Conservation (phyloP, 2,329 filamentous ascomycete genomes). For the Ceratocystis smalleyi region DNA sequence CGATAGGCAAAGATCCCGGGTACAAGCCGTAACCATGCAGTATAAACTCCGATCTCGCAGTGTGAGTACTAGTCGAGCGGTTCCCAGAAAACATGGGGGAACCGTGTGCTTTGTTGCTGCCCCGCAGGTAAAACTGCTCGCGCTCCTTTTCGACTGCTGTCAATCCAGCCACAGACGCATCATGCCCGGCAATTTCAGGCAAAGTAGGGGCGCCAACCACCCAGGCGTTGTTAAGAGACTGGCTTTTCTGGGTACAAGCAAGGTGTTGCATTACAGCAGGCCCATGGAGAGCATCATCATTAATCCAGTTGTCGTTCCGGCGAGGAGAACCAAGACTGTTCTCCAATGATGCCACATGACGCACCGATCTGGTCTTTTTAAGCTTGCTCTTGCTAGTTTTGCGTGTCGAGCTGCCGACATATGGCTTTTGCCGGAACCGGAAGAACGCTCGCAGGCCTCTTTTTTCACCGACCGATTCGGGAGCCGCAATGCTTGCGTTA, state of each 20-base stretch:
- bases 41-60: background rate
- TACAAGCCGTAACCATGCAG: background rate
- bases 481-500: background rate
- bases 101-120: constrained; percentile 5
- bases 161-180: background rate
- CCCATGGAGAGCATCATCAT: constrained; percentile 12
- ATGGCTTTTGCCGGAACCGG: background rate
- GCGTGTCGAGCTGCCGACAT: background rate
- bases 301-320: constrained; percentile 8
- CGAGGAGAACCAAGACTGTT: background rate
- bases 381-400: background rate
- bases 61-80: background rate
- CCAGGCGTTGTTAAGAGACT: constrained; percentile 1
- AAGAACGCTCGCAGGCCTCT: constrained; percentile 4
- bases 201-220: constrained; percentile 11
- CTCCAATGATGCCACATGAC: background rate
- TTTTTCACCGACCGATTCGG: background rate
- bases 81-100: constrained; percentile 13
- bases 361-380: background rate
- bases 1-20: background rate
- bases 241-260: background rate
- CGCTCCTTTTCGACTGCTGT: constrained; percentile 8
- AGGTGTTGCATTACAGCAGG: background rate
- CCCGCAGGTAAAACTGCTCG: constrained; percentile 9
- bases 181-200: constrained; percentile 5